These are phyloP conservation scores for Pyrenochaeta sp. DNA, from an alignment of 2,329 filamentous ascomycete species.

Conservation along the genomic window DNA sequence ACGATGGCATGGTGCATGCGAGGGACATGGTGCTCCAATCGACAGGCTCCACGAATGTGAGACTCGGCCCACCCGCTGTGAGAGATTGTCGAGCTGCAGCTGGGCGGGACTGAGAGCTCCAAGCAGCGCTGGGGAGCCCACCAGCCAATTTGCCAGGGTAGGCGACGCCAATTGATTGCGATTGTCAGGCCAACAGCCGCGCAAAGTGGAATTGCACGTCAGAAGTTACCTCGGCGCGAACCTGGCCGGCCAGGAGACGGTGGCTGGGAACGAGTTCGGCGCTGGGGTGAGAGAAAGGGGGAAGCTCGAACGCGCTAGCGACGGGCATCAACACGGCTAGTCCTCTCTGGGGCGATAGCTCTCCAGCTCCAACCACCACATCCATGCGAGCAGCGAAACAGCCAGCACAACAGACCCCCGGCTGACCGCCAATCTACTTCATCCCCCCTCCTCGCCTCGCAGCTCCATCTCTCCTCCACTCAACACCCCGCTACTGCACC, in stretches of 20 bases:
- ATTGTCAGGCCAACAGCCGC: slow-evolving; percentile 38
- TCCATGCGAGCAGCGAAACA: slow-evolving; percentile 26
- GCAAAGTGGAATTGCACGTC: slow-evolving; percentile 23
- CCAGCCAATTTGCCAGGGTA: slow-evolving; percentile 12
- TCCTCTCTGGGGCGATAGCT: slow-evolving; percentile 26
- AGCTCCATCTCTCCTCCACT: slow-evolving; percentile 46
- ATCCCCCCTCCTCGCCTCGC: slow-evolving; percentile 39
- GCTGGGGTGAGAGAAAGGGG: slow-evolving; percentile 24
- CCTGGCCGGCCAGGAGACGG: slow-evolving; percentile 10
- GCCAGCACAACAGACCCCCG: slow-evolving; percentile 36
- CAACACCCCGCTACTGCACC: slow-evolving; percentile 47
- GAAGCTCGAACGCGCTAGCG: slow-evolving; percentile 33
- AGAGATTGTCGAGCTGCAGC: slow-evolving; percentile 24
- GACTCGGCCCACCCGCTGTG: slow-evolving; percentile 22
- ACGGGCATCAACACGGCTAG: slow-evolving; percentile 31
- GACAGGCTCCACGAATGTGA: slow-evolving; percentile 39
- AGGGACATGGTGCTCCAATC: slow-evolving; percentile 36
- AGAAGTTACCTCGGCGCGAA: slow-evolving; percentile 33
- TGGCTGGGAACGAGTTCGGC: slow-evolving; percentile 7
- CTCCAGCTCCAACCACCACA: slow-evolving; percentile 30
- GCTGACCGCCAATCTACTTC: slow-evolving; percentile 45
- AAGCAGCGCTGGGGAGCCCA: slow-evolving; percentile 20
- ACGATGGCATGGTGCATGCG: slow-evolving; percentile 36
- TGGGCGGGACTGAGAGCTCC: slow-evolving; percentile 23
- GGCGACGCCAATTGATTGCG: slow-evolving; percentile 14